phyloP scores from a whole-genome alignment of 176 grass and related monocot genomes.

The Olyra latifolia region DNA sequence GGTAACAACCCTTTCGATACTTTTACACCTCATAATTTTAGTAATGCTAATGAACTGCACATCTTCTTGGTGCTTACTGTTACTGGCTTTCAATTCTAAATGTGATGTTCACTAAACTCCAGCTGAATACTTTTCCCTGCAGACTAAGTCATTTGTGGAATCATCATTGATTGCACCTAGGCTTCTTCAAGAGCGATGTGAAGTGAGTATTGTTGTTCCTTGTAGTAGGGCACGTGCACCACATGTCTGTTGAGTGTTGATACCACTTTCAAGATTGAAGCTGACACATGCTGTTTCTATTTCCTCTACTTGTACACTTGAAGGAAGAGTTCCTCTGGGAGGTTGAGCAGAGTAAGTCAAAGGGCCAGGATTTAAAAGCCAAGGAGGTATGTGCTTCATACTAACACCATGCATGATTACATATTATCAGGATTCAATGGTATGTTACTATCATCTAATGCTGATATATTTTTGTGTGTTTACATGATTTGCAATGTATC shows the following conservation, averaged over 20 bases:
- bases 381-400: constrained; percentile 68
- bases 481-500: constrained; percentile 2
- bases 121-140: constrained; percentile 18
- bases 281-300: constrained; percentile 29
- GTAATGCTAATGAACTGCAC: constrained; percentile 2
- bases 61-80: neutral
- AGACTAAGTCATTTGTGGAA: constrained; percentile 93
- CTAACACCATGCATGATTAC: constrained; percentile 8
- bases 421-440: neutral
- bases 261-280: constrained; percentile 18
- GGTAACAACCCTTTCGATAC: constrained; percentile 50
- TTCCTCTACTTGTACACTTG: constrained; percentile 37
- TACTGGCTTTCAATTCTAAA: constrained; percentile 3
- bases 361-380: constrained; percentile 87
- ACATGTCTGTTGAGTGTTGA: constrained; percentile 11
- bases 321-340: constrained; percentile 99
- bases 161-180: constrained; percentile 54
- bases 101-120: constrained; percentile 17
- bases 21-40: neutral
- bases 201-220: constrained; percentile 60
- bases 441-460: neutral
- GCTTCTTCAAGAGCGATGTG: constrained; percentile 97
- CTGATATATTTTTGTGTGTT: constrained; percentile 17
- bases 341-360: constrained; percentile 76
- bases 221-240: constrained; percentile 12